A percentile compares a stretch with the other conserved stretches of the same genome.
These are phyloP conservation scores for Sonneratia caseolaris DNA, from an alignment of 345 rosid species.

Conservation along the genomic window DNA sequence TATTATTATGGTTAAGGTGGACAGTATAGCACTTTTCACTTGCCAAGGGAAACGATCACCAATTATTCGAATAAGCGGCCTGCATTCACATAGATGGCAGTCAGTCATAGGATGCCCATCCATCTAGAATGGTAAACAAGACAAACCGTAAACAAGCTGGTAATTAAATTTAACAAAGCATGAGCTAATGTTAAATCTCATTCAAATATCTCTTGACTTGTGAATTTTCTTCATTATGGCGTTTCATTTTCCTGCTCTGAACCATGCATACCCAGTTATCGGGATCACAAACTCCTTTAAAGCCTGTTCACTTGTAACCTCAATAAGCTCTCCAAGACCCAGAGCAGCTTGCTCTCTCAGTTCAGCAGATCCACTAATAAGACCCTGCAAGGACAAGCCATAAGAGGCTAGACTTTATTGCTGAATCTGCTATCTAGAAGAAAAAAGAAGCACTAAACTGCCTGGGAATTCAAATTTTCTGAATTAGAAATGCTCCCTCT, in stretches of 20 bases:
- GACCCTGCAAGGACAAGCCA: slow-evolving; percentile 41
- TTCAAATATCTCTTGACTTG: background rate
- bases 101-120: background rate
- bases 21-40: slow-evolving; percentile 90
- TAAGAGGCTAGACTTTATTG: slow-evolving; percentile 2
- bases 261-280: slow-evolving; percentile 65
- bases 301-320: slow-evolving; percentile 87
- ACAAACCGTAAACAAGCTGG: background rate
- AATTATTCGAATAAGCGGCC: slow-evolving; percentile 93
- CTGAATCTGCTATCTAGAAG: background rate
- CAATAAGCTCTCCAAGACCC: slow-evolving; percentile 96
- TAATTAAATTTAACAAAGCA: background rate
- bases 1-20: slow-evolving; percentile 69
- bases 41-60: slow-evolving; percentile 99
- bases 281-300: slow-evolving; percentile 87
- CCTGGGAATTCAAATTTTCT: background rate
- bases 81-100: slow-evolving; percentile 23
- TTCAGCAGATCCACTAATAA: slow-evolving; percentile 85
- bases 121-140: background rate
- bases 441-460: background rate
- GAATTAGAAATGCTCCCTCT: background rate
- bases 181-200: background rate
- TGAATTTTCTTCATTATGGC: background rate
- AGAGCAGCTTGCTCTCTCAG: slow-evolving; percentile 92
- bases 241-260: background rate